Evolutionary conservation across 148 eudicot genomes (phyloP), one percentile per base, ranked within the genome.

Genomic region (Diospyros lotus): DNA sequence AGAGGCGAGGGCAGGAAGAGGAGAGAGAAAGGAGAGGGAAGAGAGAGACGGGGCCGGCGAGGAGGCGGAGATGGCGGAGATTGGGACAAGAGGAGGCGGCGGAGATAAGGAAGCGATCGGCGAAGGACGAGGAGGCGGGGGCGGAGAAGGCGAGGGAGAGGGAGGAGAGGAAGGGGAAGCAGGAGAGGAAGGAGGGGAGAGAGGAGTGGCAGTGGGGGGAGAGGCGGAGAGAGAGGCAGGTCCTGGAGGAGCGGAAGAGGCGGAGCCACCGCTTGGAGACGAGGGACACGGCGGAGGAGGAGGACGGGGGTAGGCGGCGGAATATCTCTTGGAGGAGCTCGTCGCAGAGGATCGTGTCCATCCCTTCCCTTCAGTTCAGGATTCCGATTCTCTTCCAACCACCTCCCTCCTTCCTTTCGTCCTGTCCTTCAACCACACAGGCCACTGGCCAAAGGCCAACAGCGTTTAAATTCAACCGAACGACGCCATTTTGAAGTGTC

Each of bases 221-320:
- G 44, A 82, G 56, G 70, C 6, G 60, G 72, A 88, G 88, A 55
- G 87, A 79, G 75, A 89, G 88, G 61, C 84, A 18, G 77, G 88
- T 53, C 56, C 52, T 74, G 67, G 90, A 86, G 51, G 82, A 82
- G 77, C 90, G 95, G 71, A 46, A 77, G 76, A 90, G 89, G 66
- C 82, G 90, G 83, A 82, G 88, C 92, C 92, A 90, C 41, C 92
- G 87, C 75, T 74, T 83, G 74, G 84, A 90, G 73, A 88, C 92
- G n/a, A 87, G 85, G 66, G 92, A 71, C 44, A 81, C 66, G 72
- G 86, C 54, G 73, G 87, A 15, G 64, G 82, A 44, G 44, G 87
- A 71, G 18, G 87, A 65, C 2, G 86, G 78, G 0, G 92, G 88
- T 66, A 91, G 85, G 64, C 83, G 91, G 77, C 60, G 86, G 87